These are phyloP conservation scores for Allodekkera sacchari DNA, from an alignment of 805 yeast genomes.

Conservation along the genomic window DNA sequence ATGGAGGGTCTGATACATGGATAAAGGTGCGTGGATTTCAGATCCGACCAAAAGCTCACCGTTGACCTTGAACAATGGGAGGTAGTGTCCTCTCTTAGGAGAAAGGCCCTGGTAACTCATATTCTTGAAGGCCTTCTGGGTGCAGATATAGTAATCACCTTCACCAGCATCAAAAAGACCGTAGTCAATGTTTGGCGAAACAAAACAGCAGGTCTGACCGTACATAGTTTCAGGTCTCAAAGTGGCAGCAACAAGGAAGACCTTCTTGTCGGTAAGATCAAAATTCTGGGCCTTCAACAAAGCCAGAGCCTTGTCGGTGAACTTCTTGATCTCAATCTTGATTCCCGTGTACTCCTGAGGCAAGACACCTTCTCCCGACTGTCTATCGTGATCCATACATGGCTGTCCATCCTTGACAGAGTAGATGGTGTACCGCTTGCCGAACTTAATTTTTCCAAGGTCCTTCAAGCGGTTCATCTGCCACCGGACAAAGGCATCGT, in stretches of 20 bases:
- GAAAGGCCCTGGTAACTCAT: constrained; percentile 93
- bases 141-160: constrained; percentile 70
- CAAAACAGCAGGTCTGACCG: constrained; percentile 97
- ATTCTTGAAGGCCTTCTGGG: constrained; percentile 94
- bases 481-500: constrained; percentile 94
- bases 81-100: constrained; percentile 75
- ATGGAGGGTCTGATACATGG: constrained; percentile 60
- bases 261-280: constrained; percentile 46
- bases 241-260: constrained; percentile 90
- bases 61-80: constrained; percentile 46
- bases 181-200: constrained; percentile 86
- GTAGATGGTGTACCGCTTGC: constrained; percentile 95
- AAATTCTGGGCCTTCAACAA: constrained; percentile 42
- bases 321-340: constrained; percentile 67
- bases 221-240: constrained; percentile 98
- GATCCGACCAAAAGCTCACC: constrained; percentile 83
- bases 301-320: constrained; percentile 48
- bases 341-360: constrained; percentile 96
- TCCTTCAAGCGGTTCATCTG: constrained; percentile 85
- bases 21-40: constrained; percentile 75
- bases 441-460: constrained; percentile 88
- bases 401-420: constrained; percentile 99
- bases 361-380: constrained; percentile 91
- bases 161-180: constrained; percentile 85
- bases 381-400: constrained; percentile 98